These are phyloP conservation scores for Trametes versicolor DNA, from an alignment of 1,284 basidiomycete species.

Conservation along the genomic window DNA sequence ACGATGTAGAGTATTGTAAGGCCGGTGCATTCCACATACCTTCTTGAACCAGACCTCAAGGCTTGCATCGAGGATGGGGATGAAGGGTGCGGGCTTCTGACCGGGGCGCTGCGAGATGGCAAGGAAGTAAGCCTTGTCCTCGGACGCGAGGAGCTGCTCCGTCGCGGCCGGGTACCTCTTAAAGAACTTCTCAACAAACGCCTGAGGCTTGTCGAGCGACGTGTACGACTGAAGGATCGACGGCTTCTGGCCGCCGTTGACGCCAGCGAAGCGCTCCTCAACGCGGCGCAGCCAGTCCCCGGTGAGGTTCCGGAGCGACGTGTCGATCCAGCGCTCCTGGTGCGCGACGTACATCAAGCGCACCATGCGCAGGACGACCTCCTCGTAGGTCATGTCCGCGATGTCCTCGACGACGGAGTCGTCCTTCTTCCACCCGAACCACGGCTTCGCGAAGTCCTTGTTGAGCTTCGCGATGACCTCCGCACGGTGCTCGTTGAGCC, in stretches of 20 bases:
- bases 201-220: slow-evolving; percentile 83
- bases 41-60: slow-evolving; percentile 99
- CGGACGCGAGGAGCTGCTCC: slow-evolving; percentile 90
- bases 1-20: slow-evolving; percentile 24
- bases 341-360: slow-evolving; percentile 93
- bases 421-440: slow-evolving; percentile 97
- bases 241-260: slow-evolving; percentile 84
- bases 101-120: slow-evolving; percentile 94
- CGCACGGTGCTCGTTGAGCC: slow-evolving; percentile 88
- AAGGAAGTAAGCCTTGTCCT: slow-evolving; percentile 96
- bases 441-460: slow-evolving; percentile 95
- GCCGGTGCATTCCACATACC: slow-evolving; percentile 53
- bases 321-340: slow-evolving; percentile 94
- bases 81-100: slow-evolving; percentile 99
- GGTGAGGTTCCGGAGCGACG: slow-evolving; percentile 93
- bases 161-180: slow-evolving; percentile 84
- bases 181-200: slow-evolving; percentile 89
- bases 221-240: slow-evolving; percentile 93
- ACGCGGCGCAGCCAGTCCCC: slow-evolving; percentile 97
- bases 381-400: slow-evolving; percentile 98
- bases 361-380: slow-evolving; percentile 91
- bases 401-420: slow-evolving; percentile 87
- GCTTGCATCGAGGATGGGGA: slow-evolving; percentile 92
- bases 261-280: slow-evolving; percentile 97
- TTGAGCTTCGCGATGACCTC: slow-evolving; percentile 95